Base-by-base conservation (phyloP, 352 stramenopile species). In the Pythium sp. region DNA sequence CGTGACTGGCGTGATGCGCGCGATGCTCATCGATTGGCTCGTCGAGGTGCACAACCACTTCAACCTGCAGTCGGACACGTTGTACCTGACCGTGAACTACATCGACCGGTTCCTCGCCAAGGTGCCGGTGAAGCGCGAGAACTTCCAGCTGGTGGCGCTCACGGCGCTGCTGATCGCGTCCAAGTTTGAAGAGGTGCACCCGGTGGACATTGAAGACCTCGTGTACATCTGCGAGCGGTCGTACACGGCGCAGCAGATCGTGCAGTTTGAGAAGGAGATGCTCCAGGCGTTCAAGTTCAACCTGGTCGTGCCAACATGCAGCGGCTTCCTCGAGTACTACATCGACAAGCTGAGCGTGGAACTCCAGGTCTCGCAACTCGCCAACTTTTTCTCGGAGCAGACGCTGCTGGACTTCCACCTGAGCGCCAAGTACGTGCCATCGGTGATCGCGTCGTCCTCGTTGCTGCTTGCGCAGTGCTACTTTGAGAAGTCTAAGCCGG, bases 161-260 rank as follows among this genome's bases (percentile, higher is more conserved):
- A 96, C 96, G 3, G 87, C 91, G 51, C 90, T 99, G 64, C 86
- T 99, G 68, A 94, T 99, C 64, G 97, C 97, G 15, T 98, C 97
- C 28, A 99, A 99, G 85, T 99, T 99, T 78, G 98, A 99, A 75
- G 98, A 99, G 77, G 99, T 99, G 62, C 99, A 99, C 72, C 95
- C 97, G 12, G 97, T 97, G 15, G 95, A 99, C 75, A 91, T 99
- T 59, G 77, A 91, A 20, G 97, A 99, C 74, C 82, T 99, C 46
- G 89, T 99, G 62, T 99, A 98, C 78, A 99, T 99, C 73, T 99
- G 97, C 57, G 97, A 99, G 78, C 80, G 93, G 36, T 96, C 97
- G 6, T 99, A 99, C 81, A 95, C 85, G 66, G 93, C 70, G 58
- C 68, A 79, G 28, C 72, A 92, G 34, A 78, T 92, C 61, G 70